Percentiles rank a stretch among this genome's conserved stretches.
Conservation (phyloP, 108 stramenopile genomes). For the Cylindrotheca fusiformis region DNA sequence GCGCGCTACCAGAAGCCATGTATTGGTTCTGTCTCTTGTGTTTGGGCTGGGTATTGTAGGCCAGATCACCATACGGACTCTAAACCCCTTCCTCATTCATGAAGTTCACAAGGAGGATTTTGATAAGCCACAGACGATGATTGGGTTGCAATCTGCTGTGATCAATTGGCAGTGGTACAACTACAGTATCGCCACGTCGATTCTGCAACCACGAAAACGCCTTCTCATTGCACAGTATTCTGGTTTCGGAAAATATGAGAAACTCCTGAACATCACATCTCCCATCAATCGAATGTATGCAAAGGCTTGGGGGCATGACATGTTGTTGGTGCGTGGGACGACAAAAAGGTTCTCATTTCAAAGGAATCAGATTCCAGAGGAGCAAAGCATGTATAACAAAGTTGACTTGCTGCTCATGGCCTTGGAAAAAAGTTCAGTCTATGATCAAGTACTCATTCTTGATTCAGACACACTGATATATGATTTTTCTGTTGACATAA, state of each 20-base stretch:
- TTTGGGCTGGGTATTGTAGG: too few relatives aligned
- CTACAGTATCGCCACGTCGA: background rate
- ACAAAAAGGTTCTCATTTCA: conserved; percentile 15
- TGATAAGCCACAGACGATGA: background rate
- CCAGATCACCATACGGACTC: too few relatives aligned
- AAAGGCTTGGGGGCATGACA: conserved; percentile 31
- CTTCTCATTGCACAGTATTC: conserved; percentile 30
- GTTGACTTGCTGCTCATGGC: conserved; percentile 22
- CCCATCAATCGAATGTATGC: conserved; percentile 36
- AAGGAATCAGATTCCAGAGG: conserved; percentile 15
- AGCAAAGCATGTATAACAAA: conserved; percentile 28
- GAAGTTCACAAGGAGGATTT: too few relatives aligned
- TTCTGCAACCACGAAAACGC: background rate
- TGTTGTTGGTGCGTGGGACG: conserved; percentile 21
- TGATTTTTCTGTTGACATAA: conserved; percentile 30
- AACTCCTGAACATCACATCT: conserved; percentile 12
- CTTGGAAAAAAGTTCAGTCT: conserved; percentile 5
- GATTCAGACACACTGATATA: conserved; percentile 35
- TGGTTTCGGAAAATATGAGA: conserved; percentile 25
- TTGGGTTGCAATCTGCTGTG: conserved; percentile 1
- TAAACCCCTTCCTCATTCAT: too few relatives aligned
- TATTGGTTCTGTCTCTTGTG: too few relatives aligned
- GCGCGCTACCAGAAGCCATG: too few relatives aligned
- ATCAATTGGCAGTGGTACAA: conserved; percentile 14
- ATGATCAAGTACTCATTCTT: conserved; percentile 32